These are phyloP conservation scores for Thecaphora thlaspeos DNA, from an alignment of 1,284 basidiomycete genomes.

Conservation along the genomic window DNA sequence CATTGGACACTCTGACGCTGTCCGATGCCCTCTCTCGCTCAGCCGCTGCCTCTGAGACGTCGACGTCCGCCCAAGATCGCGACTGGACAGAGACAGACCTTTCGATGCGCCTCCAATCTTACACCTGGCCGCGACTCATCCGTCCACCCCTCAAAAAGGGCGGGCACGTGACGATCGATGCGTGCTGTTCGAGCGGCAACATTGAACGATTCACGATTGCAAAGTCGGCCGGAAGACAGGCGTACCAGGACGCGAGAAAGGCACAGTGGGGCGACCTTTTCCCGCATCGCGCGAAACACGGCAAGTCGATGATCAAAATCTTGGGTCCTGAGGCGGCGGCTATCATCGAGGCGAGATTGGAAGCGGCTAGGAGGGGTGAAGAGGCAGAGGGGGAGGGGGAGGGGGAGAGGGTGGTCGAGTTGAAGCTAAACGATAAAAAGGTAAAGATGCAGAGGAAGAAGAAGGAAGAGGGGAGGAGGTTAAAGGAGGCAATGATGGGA, in stretches of 20 bases:
- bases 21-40: no score
- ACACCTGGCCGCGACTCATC: constrained; percentile 80
- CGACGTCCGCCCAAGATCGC: background rate
- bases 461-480: background rate
- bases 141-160: constrained; percentile 85
- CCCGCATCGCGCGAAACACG: constrained; percentile 65
- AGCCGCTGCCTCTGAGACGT: no score
- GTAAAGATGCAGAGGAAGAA: background rate
- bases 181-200: constrained; percentile 78
- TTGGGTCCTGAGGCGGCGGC: background rate
- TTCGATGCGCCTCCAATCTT: constrained; percentile 42
- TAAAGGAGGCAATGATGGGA: background rate
- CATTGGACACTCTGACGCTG: no score
- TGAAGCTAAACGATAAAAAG: background rate
- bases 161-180: constrained; percentile 89
- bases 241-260: constrained; percentile 92
- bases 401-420: background rate
- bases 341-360: background rate
- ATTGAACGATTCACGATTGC: constrained; percentile 88
- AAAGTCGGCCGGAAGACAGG: constrained; percentile 87
- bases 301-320: background rate
- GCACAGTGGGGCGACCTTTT: constrained; percentile 90
- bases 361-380: no score
- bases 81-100: constrained; percentile 8
- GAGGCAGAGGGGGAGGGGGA: background rate